Evolutionary conservation across 2,329 filamentous ascomycete species (phyloP), one percentile per base, ranked within the genome.

Genomic region (Pestalotiopsis sp.): DNA sequence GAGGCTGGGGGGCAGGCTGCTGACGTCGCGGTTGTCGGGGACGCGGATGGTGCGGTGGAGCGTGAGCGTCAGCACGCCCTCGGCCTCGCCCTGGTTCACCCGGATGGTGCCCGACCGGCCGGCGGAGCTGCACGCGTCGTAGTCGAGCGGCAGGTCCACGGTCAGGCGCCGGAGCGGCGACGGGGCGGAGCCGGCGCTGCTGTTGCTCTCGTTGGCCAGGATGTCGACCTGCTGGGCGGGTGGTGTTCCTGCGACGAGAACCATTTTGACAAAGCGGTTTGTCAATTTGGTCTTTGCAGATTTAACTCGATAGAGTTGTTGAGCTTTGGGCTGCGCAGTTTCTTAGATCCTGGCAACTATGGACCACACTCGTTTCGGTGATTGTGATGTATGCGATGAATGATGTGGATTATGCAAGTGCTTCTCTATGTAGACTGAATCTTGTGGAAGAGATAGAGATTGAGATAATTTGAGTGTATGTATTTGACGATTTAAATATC

Each of bases 21-120:
- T 76, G 11, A 69, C 63, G 3, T 73, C 68, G 0, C 70, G 65
- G 64, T 82, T 80, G 66, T 85, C 83, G 0, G 82, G 80, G 4
- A 86, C 80, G 17, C 83, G 78, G 31, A 85, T 74, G 0, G 81
- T 85, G 17, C 83, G 79, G 45, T 78, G 71, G 67, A 85, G 81
- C 1, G 69, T 70, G 67, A 85, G 80, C 2, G 31, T 25, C 2
- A 83, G 73, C 2, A 14, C 63, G 41, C n/a, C 63, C 38, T n/a
- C 27, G n/a, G 12, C 20, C 12, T 3, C 23, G 20, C 61, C 61
- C n/a, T 64, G 61, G 61, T 64, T 45, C 6, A 64, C 49, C n/a
- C 36, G 61, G 14, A 64, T 49, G 39, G 25, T 49, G 23, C 41
- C 61, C 3, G 20, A 20, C 4, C 61, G 20, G 20, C 20, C 38